These are phyloP conservation scores for Fremontodendron californicum DNA, from an alignment of 345 rosid genomes.

Conservation along the genomic window DNA sequence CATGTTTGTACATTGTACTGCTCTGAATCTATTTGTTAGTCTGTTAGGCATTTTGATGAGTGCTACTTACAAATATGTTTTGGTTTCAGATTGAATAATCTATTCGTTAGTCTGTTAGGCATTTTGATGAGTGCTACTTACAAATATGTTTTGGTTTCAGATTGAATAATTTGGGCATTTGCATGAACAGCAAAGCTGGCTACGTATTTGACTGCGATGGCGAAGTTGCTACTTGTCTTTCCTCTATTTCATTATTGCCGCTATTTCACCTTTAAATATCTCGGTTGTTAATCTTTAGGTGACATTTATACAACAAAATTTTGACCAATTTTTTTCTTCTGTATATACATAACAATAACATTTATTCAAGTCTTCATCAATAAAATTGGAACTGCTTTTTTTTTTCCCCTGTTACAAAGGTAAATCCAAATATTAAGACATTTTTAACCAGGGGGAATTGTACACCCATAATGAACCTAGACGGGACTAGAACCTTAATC, in stretches of 20 bases:
- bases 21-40: background rate
- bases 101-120: background rate
- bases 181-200: background rate
- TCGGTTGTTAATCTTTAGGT: background rate
- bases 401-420: too few species aligned
- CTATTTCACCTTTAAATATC: background rate
- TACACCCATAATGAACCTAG: too few species aligned
- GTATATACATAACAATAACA: background rate
- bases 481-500: too few species aligned
- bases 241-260: background rate
- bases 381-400: background rate
- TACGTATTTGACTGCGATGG: background rate
- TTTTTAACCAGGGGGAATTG: too few species aligned
- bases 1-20: background rate
- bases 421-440: too few species aligned
- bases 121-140: background rate
- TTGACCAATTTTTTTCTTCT: background rate
- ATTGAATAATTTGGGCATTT: conserved; percentile 5
- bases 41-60: background rate
- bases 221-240: background rate
- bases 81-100: conserved; percentile 7
- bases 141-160: background rate
- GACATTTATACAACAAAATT: conserved; percentile 12
- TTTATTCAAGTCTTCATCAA: conserved; percentile 7
- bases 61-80: background rate